Evolutionary conservation across 768 basidiomycete species (phyloP).

Genomic region (Coprinopsis cinerea): DNA sequence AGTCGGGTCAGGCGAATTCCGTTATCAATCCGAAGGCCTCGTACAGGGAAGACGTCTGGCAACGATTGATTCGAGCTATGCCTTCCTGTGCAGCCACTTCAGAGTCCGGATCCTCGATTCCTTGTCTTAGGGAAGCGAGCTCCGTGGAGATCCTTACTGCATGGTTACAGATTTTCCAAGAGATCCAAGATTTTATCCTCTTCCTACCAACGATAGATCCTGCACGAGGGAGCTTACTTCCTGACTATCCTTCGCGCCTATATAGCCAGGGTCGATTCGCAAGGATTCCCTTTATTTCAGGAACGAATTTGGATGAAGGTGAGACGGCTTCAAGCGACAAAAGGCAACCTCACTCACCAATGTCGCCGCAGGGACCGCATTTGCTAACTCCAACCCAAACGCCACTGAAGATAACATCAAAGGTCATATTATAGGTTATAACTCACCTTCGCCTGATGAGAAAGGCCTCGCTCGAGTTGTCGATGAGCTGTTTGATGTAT

Average conservation of each 20-base stretch:
- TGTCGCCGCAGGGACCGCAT: conserved; percentile 27
- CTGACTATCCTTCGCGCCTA: conserved; percentile 32
- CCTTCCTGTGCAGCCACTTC: conserved; percentile 25
- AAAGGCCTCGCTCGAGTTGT: conserved; percentile 17
- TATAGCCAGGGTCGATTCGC: conserved; percentile 22
- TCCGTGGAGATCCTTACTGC: conserved; percentile 20
- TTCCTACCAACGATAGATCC: conserved; percentile 36
- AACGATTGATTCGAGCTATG: conserved; percentile 32
- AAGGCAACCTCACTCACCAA: background rate
- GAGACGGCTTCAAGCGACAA: background rate
- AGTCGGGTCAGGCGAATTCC: conserved; percentile 33
- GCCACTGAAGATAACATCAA: conserved; percentile 22
- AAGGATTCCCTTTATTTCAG: conserved; percentile 38
- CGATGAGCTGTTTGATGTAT: conserved; percentile 27
- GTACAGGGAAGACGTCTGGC: conserved; percentile 29
- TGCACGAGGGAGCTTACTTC: conserved; percentile 32
- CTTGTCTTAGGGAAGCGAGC: conserved; percentile 24
- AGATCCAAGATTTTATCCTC: conserved; percentile 13
- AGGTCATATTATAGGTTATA: conserved; percentile 19
- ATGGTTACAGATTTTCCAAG: conserved; percentile 11
- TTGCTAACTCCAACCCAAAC: conserved; percentile 19
- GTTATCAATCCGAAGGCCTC: conserved; percentile 26
- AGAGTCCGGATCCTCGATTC: conserved; percentile 26
- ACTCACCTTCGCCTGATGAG: conserved; percentile 24
- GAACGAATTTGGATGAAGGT: conserved; percentile 44